These are phyloP conservation scores for Mycena maculata DNA, from an alignment of 768 basidiomycete species.

Conservation along the genomic window DNA sequence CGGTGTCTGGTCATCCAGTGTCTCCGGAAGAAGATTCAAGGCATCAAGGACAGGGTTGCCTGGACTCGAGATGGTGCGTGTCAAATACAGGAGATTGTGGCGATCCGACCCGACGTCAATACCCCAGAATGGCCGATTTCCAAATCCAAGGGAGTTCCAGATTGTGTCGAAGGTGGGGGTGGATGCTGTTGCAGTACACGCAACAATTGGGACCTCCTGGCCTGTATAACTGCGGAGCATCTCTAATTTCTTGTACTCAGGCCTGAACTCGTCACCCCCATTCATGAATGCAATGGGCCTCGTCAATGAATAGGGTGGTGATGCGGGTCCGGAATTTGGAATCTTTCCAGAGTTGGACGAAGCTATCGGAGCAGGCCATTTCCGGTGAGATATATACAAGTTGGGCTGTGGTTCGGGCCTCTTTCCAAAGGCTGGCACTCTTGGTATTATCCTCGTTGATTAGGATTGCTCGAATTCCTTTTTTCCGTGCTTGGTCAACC, in stretches of 20 bases:
- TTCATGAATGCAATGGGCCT: conserved; percentile 48
- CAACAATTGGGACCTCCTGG: conserved; percentile 41
- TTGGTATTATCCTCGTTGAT: conserved; percentile 32
- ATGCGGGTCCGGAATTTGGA: conserved; percentile 39
- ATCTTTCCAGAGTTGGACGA: conserved; percentile 44
- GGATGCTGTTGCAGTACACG: conserved; percentile 41
- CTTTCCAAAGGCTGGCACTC: conserved; percentile 2
- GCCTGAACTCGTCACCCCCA: conserved; percentile 47
- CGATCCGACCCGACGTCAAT: conserved; percentile 42
- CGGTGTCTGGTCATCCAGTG: conserved; percentile 14
- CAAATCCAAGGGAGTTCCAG: conserved; percentile 41
- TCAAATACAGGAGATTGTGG: conserved; percentile 39
- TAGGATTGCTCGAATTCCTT: conserved; percentile 16
- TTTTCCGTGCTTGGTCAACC: conserved; percentile 44
- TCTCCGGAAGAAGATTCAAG: conserved; percentile 30
- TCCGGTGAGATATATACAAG: too few relatives aligned
- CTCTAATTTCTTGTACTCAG: conserved; percentile 38
- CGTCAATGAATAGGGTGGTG: conserved; percentile 43
- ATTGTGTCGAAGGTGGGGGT: conserved; percentile 42
- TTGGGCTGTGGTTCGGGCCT: neutral
- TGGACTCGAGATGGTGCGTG: conserved; percentile 23
- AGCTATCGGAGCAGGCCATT: conserved; percentile 41
- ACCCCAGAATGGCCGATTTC: conserved; percentile 46
- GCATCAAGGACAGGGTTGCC: conserved; percentile 33
- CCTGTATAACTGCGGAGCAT: conserved; percentile 40